Evolutionary conservation across 2,329 filamentous ascomycete species (phyloP).

Genomic region (Daldinia sp.): DNA sequence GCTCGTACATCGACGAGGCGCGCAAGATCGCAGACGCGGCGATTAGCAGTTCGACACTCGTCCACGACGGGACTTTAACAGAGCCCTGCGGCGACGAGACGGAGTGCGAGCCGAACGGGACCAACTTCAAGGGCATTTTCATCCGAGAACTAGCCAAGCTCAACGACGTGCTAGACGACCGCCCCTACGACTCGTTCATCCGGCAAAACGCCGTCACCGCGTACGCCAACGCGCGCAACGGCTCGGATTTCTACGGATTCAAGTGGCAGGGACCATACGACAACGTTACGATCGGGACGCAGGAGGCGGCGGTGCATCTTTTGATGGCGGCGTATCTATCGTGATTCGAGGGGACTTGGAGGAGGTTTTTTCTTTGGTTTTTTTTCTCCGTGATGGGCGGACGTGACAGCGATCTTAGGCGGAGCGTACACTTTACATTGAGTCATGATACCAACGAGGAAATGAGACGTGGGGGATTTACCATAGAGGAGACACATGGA

Average conservation of each 20-base stretch:
- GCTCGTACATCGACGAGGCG: slow-evolving; percentile 37
- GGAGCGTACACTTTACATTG: too few relatives aligned
- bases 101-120: slow-evolving; percentile 47
- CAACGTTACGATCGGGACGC: slow-evolving; percentile 56
- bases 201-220: slow-evolving; percentile 60
- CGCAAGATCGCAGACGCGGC: slow-evolving; percentile 43
- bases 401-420: not conserved
- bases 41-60: slow-evolving; percentile 48
- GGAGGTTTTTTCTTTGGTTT: not conserved
- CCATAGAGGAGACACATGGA: too few relatives aligned
- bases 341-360: not conserved
- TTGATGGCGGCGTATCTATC: slow-evolving; percentile 56
- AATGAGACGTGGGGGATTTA: too few relatives aligned
- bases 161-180: slow-evolving; percentile 54
- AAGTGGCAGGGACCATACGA: slow-evolving; percentile 62
- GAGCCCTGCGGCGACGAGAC: slow-evolving; percentile 51
- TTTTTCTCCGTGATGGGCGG: not conserved
- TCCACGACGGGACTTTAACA: slow-evolving; percentile 52
- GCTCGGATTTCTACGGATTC: slow-evolving; percentile 53
- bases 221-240: slow-evolving; percentile 58
- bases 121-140: slow-evolving; percentile 71
- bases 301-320: slow-evolving; percentile 63
- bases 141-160: slow-evolving; percentile 63
- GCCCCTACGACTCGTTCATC: slow-evolving; percentile 56
- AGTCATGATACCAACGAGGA: too few relatives aligned